Evolutionary conservation across 805 yeast genomes (phyloP).

Genomic region (Hyphopichia homilentoma): DNA sequence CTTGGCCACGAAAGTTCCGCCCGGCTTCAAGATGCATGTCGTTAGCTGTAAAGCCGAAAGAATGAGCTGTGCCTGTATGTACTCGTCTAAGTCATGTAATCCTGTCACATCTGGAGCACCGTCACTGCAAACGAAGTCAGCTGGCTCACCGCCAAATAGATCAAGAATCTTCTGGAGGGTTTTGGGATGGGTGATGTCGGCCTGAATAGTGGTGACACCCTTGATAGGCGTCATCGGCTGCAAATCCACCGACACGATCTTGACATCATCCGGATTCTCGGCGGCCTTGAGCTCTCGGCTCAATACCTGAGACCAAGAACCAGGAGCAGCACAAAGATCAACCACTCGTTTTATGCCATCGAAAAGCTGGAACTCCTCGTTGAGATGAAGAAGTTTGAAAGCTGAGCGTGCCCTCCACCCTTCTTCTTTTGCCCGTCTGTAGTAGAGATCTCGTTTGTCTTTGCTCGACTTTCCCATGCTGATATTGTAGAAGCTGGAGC

Average conservation of each 20-base stretch:
- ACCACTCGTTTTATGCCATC: conserved; percentile 78
- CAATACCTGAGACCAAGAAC: conserved; percentile 96
- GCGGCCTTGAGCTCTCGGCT: conserved; percentile 60
- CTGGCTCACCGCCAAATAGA: conserved; percentile 85
- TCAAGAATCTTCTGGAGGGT: conserved; percentile 74
- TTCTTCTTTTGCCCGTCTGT: conserved; percentile 92
- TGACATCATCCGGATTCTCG: conserved; percentile 43
- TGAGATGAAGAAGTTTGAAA: conserved; percentile 83
- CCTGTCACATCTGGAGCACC: conserved; percentile 99
- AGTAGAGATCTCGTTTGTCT: conserved; percentile 89
- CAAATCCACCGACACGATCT: conserved; percentile 89
- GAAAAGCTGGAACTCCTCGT: conserved; percentile 84
- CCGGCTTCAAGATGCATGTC: conserved; percentile 81
- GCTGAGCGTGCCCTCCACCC: conserved; percentile 99
- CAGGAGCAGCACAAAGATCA: conserved; percentile 97
- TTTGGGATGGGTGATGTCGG: conserved; percentile 95
- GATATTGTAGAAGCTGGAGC: too few species aligned
- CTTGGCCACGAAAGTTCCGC: conserved; percentile 94
- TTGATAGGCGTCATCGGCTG: conserved; percentile 98
- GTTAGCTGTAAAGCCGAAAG: conserved; percentile 89
- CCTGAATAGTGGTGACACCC: conserved; percentile 86
- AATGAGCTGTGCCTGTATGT: conserved; percentile 91
- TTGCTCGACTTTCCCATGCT: conserved; percentile 96
- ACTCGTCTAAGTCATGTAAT: conserved; percentile 92
- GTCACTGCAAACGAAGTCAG: conserved; percentile 94